Percentiles rank a stretch among this genome's conserved stretches.
phyloP scores from a whole-genome alignment of 1,284 basidiomycete species.

The Malassezia psittaci region DNA sequence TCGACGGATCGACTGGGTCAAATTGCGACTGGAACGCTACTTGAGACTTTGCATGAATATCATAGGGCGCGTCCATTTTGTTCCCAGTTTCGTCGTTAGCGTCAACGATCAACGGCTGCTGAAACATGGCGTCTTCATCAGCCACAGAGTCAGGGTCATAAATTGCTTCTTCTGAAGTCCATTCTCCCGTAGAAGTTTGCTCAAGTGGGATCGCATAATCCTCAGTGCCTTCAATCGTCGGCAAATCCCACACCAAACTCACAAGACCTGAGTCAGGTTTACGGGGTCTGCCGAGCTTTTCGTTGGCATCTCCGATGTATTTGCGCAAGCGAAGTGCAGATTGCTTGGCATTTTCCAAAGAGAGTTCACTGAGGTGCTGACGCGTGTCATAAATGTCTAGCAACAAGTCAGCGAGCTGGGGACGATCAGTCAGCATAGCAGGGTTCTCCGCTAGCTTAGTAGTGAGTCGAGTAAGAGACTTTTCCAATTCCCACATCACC shows the following conservation, averaged over 20 bases:
- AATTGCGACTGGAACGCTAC: not conserved
- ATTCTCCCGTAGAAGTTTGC: not conserved
- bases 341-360: not conserved
- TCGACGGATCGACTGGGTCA: not conserved
- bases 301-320: constrained; percentile 1
- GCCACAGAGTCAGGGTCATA: not conserved
- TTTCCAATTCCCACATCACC: constrained; percentile 7
- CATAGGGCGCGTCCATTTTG: not conserved
- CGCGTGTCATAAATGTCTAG: constrained; percentile 1
- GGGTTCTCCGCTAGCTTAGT: constrained; percentile 1
- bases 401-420: not conserved
- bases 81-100: not conserved
- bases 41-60: not conserved
- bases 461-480: not conserved
- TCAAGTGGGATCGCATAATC: not conserved
- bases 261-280: constrained; percentile 4
- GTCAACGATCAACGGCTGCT: not conserved
- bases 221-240: not conserved
- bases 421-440: not conserved
- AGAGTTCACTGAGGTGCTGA: not conserved
- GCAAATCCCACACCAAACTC: not conserved
- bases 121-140: not conserved
- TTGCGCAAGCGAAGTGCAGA: constrained; percentile 9
- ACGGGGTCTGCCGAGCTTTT: constrained; percentile 2
- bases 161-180: not conserved